phyloP scores from a whole-genome alignment of 2,329 filamentous ascomycete species.

The Sclerotinia nivalis region DNA sequence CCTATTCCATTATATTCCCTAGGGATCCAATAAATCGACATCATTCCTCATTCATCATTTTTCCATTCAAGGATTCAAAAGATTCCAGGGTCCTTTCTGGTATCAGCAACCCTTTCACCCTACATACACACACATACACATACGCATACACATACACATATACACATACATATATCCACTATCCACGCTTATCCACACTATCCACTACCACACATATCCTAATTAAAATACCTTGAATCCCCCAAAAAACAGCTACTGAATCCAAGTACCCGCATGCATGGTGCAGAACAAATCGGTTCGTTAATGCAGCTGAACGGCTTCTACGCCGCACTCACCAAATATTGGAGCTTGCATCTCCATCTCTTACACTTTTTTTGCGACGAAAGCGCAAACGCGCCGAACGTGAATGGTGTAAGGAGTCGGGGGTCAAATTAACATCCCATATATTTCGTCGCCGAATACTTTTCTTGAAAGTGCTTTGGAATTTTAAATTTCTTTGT shows the following conservation, averaged over 20 bases:
- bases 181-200: not conserved
- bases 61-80: no score
- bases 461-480: not conserved
- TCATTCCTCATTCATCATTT: not conserved
- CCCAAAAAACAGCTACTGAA: not conserved
- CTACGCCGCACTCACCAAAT: constrained; percentile 18
- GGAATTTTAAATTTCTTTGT: not conserved
- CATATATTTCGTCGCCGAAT: constrained; percentile 5
- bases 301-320: constrained; percentile 26
- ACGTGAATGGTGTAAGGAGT: constrained; percentile 9
- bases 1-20: not conserved
- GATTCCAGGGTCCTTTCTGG: constrained; percentile 15
- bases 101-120: constrained; percentile 14
- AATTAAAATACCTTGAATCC: constrained; percentile 3
- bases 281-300: constrained; percentile 24
- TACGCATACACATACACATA: not conserved
- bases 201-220: not conserved
- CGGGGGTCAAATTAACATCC: not conserved
- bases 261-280: constrained; percentile 22
- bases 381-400: constrained; percentile 25
- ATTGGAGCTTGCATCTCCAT: constrained; percentile 21
- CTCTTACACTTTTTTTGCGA: constrained; percentile 21
- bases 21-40: constrained; percentile 19
- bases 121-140: not conserved
- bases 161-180: constrained; percentile 4